Evolutionary conservation across 2,329 filamentous ascomycete species (phyloP).

Genomic region (Colletotrichum sansevieriae): DNA sequence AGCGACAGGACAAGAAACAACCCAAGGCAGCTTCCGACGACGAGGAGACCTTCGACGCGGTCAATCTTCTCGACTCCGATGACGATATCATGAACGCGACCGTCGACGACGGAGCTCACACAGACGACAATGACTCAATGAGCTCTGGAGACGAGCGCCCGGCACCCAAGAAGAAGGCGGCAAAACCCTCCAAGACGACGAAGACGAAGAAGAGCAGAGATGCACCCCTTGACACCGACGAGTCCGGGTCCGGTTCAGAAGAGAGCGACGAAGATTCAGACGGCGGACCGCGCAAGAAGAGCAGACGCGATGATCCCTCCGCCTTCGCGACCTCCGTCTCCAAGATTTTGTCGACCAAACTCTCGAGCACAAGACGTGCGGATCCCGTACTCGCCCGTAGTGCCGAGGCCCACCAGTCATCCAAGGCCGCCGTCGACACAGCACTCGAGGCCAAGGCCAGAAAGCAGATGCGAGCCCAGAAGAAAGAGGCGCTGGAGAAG

Average conservation of each 20-base stretch:
- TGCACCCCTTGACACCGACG: constrained; percentile 43
- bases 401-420: constrained; percentile 78
- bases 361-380: constrained; percentile 82
- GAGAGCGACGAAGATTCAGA: constrained; percentile 51
- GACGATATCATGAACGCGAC: constrained; percentile 66
- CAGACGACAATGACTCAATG: constrained; percentile 53
- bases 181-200: constrained; percentile 32
- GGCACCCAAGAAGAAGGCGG: constrained; percentile 48
- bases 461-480: constrained; percentile 83
- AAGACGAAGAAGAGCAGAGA: constrained; percentile 44
- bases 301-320: constrained; percentile 91
- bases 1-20: constrained; percentile 61
- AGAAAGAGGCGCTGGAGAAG: constrained; percentile 83
- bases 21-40: constrained; percentile 64
- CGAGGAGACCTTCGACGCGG: constrained; percentile 61
- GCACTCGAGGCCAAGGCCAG: constrained; percentile 86
- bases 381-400: constrained; percentile 94
- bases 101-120: constrained; percentile 62
- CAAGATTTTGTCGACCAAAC: constrained; percentile 91
- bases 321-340: constrained; percentile 94
- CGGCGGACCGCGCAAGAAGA: constrained; percentile 58
- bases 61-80: constrained; percentile 69
- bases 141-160: constrained; percentile 52
- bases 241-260: constrained; percentile 51
- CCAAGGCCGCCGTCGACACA: constrained; percentile 78